Evolutionary conservation across 352 stramenopile genomes (phyloP), one percentile per base, ranked within the genome.

Genomic region (Globisporangium spinosum): DNA sequence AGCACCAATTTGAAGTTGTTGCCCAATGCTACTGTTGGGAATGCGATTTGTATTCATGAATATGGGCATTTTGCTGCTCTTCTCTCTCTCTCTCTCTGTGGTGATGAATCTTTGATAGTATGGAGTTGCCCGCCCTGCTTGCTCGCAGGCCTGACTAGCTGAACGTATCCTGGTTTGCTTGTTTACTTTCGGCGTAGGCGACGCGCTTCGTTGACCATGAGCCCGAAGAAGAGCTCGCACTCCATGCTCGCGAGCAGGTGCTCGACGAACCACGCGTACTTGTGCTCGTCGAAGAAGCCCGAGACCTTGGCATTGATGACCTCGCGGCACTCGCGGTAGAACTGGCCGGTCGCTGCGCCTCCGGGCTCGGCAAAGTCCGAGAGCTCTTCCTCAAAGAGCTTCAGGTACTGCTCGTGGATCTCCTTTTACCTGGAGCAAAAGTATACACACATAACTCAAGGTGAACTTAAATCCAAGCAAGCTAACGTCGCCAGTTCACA

Each of bases 141-240:
- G 40, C 40, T 49, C 1, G 12, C 12, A 20, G 13, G 7, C 8
- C 40, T 38, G 7, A 2, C 20, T 56, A 12, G 20, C 3, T 15
- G 8, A 23, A 25, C 13, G 10, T 32, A 20, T 13, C 23, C 4
- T 45, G 0, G 25, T 55, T 55, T 22, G 47, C 5, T 4, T 45
- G 5, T 7, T 86, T 64, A 90, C 70, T 89, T 90, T 58, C 80
- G 79, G 56, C 76, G 77, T 45, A 85, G 72, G n/a, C 82, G 80
- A 43, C 83, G 78, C 15, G 84, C 80, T 64, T 94, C 82, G 72
- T 94, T 94, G 56, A 89, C 69, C 78, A 91, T 92, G 67, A 94
- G 82, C 0, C 80, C 79, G 72, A 90, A 90, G 59, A 94, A 92
- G 47, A 89, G 75, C 58, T 91, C 88, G 71, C 90, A 94, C 65